Evolutionary conservation across 1,139 yeast species (phyloP).

Genomic region (Petasospora fabianii): DNA sequence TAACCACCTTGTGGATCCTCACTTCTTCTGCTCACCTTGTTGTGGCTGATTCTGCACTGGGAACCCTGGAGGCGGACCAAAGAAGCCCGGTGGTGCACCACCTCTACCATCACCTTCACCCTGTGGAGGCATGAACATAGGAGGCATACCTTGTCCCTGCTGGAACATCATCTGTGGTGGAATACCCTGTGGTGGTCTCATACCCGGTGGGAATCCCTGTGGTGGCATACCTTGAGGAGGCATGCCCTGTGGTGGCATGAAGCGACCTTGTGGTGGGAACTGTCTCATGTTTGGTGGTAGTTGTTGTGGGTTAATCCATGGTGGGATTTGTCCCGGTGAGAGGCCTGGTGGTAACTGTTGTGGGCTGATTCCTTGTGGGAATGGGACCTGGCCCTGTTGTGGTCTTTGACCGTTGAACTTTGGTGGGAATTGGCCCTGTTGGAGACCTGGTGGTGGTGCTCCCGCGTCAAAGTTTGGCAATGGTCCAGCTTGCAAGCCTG

Average conservation of each 20-base stretch:
- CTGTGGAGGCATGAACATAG: slow-evolving; percentile 14
- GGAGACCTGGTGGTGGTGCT: slow-evolving; percentile 22
- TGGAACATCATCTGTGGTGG: slow-evolving; percentile 17
- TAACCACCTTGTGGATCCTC: not conserved
- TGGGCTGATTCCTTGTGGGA: slow-evolving; percentile 15
- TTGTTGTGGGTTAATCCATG: slow-evolving; percentile 9
- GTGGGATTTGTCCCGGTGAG: slow-evolving; percentile 13
- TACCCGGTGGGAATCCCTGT: no score
- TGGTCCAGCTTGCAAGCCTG: not conserved
- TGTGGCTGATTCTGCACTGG: slow-evolving; percentile 7
- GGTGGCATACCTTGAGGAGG: slow-evolving; percentile 18
- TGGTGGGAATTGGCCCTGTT: slow-evolving; percentile 8
- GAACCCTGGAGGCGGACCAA: slow-evolving; percentile 7
- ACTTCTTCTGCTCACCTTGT: slow-evolving; percentile 3
- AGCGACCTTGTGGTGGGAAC: slow-evolving; percentile 10
- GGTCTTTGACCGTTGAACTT: slow-evolving; percentile 21
- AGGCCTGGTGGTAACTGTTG: slow-evolving; percentile 23
- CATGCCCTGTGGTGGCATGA: slow-evolving; percentile 14
- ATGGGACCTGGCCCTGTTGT: slow-evolving; percentile 20
- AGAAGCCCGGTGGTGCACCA: slow-evolving; percentile 24
- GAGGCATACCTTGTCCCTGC: slow-evolving; percentile 13
- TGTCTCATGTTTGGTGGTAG: slow-evolving; percentile 12
- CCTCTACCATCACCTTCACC: slow-evolving; percentile 16
- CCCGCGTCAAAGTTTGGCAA: slow-evolving; percentile 20
- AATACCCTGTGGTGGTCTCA: slow-evolving; percentile 16